Percentiles rank a stretch among this genome's conserved stretches.
Conservation (phyloP, 2,329 filamentous ascomycete genomes). For the Diaporthe australafricana region DNA sequence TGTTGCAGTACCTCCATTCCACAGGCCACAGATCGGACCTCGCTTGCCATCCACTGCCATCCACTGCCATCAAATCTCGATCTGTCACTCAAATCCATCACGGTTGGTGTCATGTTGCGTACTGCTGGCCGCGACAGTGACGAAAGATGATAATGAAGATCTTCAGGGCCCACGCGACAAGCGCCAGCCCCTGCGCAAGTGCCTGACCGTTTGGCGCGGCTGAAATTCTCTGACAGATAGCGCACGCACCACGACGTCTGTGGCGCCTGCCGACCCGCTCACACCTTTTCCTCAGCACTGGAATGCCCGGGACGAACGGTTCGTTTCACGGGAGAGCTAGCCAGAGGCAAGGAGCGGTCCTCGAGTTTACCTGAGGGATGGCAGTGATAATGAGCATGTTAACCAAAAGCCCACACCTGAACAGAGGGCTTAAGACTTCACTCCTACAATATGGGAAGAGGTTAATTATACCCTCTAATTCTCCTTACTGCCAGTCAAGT, state of each 20-base stretch:
- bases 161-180: conserved; percentile 24
- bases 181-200: conserved; percentile 20
- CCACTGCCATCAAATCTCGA: background rate
- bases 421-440: too few relatives aligned
- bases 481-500: background rate
- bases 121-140: background rate
- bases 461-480: too few relatives aligned
- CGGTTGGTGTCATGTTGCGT: too few relatives aligned
- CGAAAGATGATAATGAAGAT: conserved; percentile 4
- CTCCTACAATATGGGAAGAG: too few relatives aligned
- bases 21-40: background rate
- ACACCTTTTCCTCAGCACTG: background rate
- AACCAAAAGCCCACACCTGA: too few relatives aligned
- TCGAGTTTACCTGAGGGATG: background rate
- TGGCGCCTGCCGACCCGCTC: conserved; percentile 20
- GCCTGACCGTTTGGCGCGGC: background rate
- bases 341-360: background rate
- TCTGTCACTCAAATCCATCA: background rate
- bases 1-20: conserved; percentile 22
- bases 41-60: background rate
- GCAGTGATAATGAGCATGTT: too few relatives aligned
- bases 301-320: conserved; percentile 6
- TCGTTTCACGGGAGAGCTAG: conserved; percentile 4
- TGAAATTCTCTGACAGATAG: conserved; percentile 18
- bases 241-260: conserved; percentile 8